Evolutionary conservation across 345 rosid species (phyloP).

Genomic region (Cochlearia excelsa): DNA sequence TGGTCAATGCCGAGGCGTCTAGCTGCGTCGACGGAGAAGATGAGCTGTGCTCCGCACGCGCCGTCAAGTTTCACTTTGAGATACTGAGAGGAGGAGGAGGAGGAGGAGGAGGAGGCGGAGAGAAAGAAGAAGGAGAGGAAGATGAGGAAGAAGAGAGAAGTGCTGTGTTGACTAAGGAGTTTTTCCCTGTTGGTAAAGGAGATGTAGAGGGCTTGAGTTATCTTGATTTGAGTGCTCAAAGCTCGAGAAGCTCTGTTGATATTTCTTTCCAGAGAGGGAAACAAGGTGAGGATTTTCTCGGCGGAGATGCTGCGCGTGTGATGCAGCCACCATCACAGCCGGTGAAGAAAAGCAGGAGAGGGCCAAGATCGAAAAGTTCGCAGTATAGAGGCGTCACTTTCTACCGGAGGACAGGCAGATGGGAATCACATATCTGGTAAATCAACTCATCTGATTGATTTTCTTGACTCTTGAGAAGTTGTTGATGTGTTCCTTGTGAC

Average conservation of each 20-base stretch:
- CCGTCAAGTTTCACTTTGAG: constrained; percentile 55
- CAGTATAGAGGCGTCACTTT: constrained; percentile 95
- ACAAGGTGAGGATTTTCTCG: constrained; percentile 35
- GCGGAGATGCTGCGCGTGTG: constrained; percentile 32
- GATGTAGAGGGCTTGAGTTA: constrained; percentile 22
- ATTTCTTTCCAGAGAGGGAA: constrained; percentile 42
- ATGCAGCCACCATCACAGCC: constrained; percentile 46
- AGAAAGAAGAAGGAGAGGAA: constrained; percentile 22
- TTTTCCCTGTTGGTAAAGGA: constrained; percentile 52
- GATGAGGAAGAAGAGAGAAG: constrained; percentile 30
- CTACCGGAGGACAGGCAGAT: constrained; percentile 89
- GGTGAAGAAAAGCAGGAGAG: constrained; percentile 90
- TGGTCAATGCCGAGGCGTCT: constrained; percentile 67
- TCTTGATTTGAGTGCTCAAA: constrained; percentile 35
- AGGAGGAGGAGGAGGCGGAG: constrained; percentile 26
- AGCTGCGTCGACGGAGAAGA: constrained; percentile 50
- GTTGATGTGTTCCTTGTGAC: constrained; percentile 1
- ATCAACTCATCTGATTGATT: background rate
- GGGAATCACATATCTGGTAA: constrained; percentile 98
- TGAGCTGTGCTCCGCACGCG: constrained; percentile 67
- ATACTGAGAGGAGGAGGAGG: constrained; percentile 49
- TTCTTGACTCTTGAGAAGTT: background rate
- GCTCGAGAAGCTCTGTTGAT: constrained; percentile 52
- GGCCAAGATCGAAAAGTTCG: constrained; percentile 96
- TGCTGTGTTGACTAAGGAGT: constrained; percentile 53